These are phyloP conservation scores for Clonostachys rhizophaga DNA, from an alignment of 2,329 filamentous ascomycete species.

Conservation along the genomic window DNA sequence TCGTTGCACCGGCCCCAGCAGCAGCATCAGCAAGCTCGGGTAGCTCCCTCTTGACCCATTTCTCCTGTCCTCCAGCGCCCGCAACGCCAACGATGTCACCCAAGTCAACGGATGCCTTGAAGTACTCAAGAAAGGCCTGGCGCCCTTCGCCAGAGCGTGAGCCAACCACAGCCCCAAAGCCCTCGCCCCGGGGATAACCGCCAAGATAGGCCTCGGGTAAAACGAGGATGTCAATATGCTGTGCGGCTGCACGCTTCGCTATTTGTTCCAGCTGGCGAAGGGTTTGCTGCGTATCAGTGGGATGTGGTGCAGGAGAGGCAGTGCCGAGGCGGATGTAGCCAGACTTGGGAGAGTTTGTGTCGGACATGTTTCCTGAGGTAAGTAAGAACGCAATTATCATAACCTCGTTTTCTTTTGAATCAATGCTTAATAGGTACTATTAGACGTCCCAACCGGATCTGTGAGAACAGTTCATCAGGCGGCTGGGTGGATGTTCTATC, in stretches of 20 bases:
- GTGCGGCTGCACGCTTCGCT: constrained; percentile 54
- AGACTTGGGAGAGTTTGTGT: too few relatives aligned
- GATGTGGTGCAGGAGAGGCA: constrained; percentile 46
- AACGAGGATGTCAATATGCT: constrained; percentile 63
- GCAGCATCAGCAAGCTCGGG: constrained; percentile 10
- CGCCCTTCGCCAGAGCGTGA: constrained; percentile 63
- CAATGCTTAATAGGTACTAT: too few relatives aligned
- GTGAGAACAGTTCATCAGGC: too few relatives aligned
- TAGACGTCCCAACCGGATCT: too few relatives aligned
- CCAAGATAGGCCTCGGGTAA: constrained; percentile 92
- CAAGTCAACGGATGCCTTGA: constrained; percentile 73
- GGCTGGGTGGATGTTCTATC: too few relatives aligned
- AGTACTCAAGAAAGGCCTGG: constrained; percentile 80
- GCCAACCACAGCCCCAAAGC: constrained; percentile 34
- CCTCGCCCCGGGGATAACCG: constrained; percentile 62
- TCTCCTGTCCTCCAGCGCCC: constrained; percentile 62
- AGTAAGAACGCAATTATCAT: too few relatives aligned
- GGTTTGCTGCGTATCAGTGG: constrained; percentile 50
- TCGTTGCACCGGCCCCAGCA: neutral
- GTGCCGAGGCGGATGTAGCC: constrained; percentile 47
- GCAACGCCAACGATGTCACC: constrained; percentile 67
- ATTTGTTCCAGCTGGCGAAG: constrained; percentile 61
- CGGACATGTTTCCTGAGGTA: too few relatives aligned
- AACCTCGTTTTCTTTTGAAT: too few relatives aligned
- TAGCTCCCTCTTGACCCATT: constrained; percentile 64